Conservation (phyloP, 257 asterid genomes). For the Ajuga chamaepitys region DNA sequence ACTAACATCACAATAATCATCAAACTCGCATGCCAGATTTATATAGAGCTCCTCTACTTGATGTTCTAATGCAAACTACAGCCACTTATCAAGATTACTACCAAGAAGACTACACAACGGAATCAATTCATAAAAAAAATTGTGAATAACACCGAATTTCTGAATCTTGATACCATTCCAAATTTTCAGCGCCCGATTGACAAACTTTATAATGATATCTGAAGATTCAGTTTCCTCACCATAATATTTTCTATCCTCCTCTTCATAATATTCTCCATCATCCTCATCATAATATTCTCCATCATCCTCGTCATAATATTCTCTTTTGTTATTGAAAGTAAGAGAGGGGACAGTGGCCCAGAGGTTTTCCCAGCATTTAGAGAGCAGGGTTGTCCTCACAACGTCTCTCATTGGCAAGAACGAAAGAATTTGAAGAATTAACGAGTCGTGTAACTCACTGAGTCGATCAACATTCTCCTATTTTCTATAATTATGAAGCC, state of each 20-base stretch:
- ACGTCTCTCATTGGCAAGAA: not conserved
- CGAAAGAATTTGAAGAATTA: not conserved
- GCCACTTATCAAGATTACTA: not conserved
- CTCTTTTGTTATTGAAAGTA: too few relatives aligned
- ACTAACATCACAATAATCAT: too few relatives aligned
- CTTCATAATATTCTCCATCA: too few relatives aligned
- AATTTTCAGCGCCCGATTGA: not conserved
- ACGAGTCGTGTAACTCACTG: not conserved
- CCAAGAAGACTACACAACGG: too few relatives aligned
- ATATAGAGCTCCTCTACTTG: not conserved
- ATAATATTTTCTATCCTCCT: too few relatives aligned
- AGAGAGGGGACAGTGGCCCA: not conserved
- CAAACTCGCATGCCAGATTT: too few relatives aligned
- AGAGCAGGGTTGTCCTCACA: not conserved
- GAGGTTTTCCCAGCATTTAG: not conserved
- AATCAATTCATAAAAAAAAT: too few relatives aligned
- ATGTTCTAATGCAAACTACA: not conserved
- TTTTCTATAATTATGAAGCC: too few relatives aligned
- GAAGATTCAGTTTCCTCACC: not conserved
- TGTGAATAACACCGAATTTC: not conserved
- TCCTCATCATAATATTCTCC: too few relatives aligned
- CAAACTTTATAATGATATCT: not conserved
- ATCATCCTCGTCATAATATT: too few relatives aligned
- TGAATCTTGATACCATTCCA: not conserved
- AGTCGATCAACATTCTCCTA: too few relatives aligned